Percentiles rank a stretch among this genome's conserved stretches.
Evolutionary conservation across 106 monocot species (phyloP).

Genomic region (Dendrobium chrysotoxum): DNA sequence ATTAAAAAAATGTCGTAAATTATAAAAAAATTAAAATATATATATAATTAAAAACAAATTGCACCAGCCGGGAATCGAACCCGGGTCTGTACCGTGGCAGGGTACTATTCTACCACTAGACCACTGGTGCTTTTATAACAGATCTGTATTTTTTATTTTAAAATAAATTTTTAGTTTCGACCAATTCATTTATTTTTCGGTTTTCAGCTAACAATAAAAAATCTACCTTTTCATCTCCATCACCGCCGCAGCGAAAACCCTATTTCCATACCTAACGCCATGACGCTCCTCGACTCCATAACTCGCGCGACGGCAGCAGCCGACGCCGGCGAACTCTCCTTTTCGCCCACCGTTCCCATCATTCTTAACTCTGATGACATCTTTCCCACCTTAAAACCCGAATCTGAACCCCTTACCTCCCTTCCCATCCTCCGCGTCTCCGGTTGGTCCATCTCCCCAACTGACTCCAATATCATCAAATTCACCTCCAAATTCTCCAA

Average conservation of each 20-base stretch:
- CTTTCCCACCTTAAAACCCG: conserved; percentile 21
- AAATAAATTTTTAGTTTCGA: not conserved
- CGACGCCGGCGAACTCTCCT: conserved; percentile 9
- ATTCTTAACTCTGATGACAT: conserved; percentile 39
- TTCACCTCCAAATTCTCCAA: conserved; percentile 16
- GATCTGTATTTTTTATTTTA: not conserved
- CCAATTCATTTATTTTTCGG: too few relatives aligned
- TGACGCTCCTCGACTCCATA: conserved; percentile 65
- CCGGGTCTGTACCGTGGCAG: conserved; percentile 99
- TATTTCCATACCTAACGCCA: not conserved
- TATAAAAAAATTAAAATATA: too few relatives aligned
- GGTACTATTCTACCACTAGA: conserved; percentile 68
- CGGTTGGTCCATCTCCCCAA: conserved; percentile 30
- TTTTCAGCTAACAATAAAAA: too few relatives aligned
- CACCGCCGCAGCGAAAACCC: not conserved
- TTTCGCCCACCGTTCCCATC: conserved; percentile 28
- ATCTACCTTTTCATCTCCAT: not conserved
- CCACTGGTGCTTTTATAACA: conserved; percentile 35
- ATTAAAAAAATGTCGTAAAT: too few relatives aligned
- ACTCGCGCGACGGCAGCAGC: conserved; percentile 20
- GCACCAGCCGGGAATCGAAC: conserved; percentile 99
- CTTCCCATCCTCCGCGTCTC: conserved; percentile 23
- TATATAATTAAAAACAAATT: conserved; percentile 5
- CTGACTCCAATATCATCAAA: conserved; percentile 19
- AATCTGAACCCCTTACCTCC: conserved; percentile 3